Evolutionary conservation across 2,329 filamentous ascomycete species (phyloP).

Genomic region (Botryotinia convoluta): DNA sequence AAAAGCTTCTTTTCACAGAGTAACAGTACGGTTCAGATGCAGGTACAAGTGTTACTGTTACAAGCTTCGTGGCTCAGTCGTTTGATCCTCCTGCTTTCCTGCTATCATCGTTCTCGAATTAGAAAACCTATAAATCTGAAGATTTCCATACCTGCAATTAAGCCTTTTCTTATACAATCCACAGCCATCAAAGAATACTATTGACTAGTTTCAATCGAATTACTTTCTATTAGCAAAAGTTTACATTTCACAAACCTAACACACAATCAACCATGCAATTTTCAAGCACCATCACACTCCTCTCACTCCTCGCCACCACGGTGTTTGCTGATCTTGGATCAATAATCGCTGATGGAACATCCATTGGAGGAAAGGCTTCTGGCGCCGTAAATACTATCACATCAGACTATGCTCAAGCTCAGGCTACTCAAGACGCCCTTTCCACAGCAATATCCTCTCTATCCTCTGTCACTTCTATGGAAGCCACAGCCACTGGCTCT

Average conservation of each 20-base stretch:
- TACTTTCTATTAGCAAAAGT: not conserved
- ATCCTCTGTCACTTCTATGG: not conserved
- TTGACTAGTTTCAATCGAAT: not conserved
- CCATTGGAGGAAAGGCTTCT: not conserved
- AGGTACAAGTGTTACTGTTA: not conserved
- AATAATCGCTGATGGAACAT: not conserved
- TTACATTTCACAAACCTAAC: too few species aligned
- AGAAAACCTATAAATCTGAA: not conserved
- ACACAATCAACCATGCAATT: constrained; percentile 1
- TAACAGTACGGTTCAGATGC: not conserved
- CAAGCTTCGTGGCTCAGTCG: not conserved
- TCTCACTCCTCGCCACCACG: constrained; percentile 2
- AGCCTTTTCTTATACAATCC: not conserved
- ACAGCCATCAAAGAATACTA: not conserved
- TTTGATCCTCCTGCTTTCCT: not conserved
- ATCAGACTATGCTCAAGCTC: constrained; percentile 1
- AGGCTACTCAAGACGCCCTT: constrained; percentile 4
- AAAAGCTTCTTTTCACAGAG: not conserved
- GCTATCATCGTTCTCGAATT: not conserved
- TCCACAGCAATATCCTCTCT: constrained; percentile 10
- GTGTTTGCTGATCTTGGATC: not conserved
- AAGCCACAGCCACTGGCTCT: constrained; percentile 3
- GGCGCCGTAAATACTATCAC: not conserved
- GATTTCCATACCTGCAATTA: too few species aligned
- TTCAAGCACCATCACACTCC: not conserved